These are phyloP conservation scores for Epichloe elymi DNA, from an alignment of 2,329 filamentous ascomycete genomes.

Conservation along the genomic window DNA sequence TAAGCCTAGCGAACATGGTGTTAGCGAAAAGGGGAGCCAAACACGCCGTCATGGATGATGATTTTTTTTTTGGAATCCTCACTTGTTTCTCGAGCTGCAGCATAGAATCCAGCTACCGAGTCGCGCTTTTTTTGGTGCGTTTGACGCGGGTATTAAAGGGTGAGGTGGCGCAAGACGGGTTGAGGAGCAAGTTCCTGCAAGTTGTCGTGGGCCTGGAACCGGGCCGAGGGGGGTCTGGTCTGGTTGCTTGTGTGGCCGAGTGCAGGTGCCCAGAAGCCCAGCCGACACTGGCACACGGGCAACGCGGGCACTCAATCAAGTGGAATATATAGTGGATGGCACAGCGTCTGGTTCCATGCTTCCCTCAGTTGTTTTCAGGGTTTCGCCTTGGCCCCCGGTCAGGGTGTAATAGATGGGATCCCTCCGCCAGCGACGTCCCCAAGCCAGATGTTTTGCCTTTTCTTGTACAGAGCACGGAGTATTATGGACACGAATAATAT, in stretches of 20 bases:
- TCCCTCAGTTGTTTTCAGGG: not conserved
- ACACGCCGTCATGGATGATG: not conserved
- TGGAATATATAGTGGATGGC: not conserved
- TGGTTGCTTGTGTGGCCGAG: too few relatives aligned
- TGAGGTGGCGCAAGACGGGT: conserved; percentile 11
- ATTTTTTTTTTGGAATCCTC: not conserved
- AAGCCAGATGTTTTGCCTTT: not conserved
- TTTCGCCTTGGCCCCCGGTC: too few relatives aligned
- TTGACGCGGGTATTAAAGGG: conserved; percentile 19
- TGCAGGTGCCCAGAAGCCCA: not conserved
- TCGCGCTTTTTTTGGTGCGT: conserved; percentile 18
- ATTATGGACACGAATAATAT: too few relatives aligned
- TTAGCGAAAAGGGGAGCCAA: conserved; percentile 6
- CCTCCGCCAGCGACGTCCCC: not conserved
- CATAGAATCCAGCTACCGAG: conserved; percentile 19
- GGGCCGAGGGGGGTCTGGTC: conserved; percentile 2
- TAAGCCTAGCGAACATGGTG: conserved; percentile 11
- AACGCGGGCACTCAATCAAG: not conserved
- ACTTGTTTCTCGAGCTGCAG: conserved; percentile 18
- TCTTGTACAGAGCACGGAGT: not conserved
- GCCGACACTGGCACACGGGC: not conserved
- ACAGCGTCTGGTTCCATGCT: not conserved
- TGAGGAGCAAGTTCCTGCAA: conserved; percentile 8
- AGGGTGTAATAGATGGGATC: not conserved
- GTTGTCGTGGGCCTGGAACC: conserved; percentile 11